Evolutionary conservation across 805 yeast species (phyloP), one percentile per base, ranked within the genome.

Genomic region (Kluyveromyces aestuarii): DNA sequence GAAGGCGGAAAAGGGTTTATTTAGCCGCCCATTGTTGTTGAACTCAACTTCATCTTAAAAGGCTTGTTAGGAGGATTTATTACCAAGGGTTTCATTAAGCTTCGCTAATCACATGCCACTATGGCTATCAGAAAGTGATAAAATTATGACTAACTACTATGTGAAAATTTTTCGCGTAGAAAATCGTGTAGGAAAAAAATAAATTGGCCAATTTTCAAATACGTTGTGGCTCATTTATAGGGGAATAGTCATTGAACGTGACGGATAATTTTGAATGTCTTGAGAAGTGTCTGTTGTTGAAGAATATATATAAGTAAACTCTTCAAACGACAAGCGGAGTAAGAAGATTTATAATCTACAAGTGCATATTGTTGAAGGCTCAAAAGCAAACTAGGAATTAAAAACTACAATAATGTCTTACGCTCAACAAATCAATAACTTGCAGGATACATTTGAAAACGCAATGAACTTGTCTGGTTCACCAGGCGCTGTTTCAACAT

Each of bases 401-500:
- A 21, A 6, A 21, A 21, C 6, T 21, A 21, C 6, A 21, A 48
- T 19, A 55, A 84, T 84, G 91, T 67, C 84, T 19, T 70, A 81
- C 39, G 86, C 87, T 47, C 81, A 81, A 67, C 83, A 83, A 63
- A 84, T 84, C 57, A 64, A 72, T 46, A 70, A 72, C 52, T 61
- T 78, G 48, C 78, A 79, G 52, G 67, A 75, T 48, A 65, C 81
- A 13, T 81, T 84, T 60, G 76, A 80, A 61, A 71, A 81, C 36
- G 72, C 81, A 60, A 70, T 73, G 51, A 61, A 55, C 48, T 61
- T 80, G 53, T 74, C 80, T 21, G 70, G 75, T 16, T 77, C 84
- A 14, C 77, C 84, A 48, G 79, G 82, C 61, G 87, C 84, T 8
- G 95, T 86, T 52, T 82, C 90, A 8, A 83, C 91, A 27, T 85